These are phyloP conservation scores for Spergularia azorica DNA, from an alignment of 179 eudicot species.

Conservation along the genomic window DNA sequence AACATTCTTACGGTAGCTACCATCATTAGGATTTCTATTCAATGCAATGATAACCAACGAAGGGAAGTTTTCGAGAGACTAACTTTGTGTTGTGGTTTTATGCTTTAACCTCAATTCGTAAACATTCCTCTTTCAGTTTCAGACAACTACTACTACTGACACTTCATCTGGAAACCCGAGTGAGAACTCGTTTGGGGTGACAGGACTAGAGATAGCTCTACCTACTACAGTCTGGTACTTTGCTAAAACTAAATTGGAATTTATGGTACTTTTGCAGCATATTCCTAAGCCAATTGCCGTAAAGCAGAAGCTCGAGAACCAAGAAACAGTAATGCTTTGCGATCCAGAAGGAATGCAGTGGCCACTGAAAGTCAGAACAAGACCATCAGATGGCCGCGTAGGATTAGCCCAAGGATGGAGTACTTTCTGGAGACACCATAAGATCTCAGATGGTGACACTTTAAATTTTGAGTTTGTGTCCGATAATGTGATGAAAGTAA, in stretches of 20 bases:
- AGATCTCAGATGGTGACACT: conserved; percentile 27
- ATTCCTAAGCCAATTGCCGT: conserved; percentile 27
- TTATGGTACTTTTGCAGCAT: conserved; percentile 23
- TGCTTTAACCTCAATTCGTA: no score
- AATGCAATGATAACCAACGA: no score
- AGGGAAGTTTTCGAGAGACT: no score
- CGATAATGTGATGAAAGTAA: conserved; percentile 26
- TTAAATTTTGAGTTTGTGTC: conserved; percentile 29
- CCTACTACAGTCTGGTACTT: not conserved
- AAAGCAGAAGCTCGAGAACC: conserved; percentile 24
- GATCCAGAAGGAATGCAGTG: conserved; percentile 28
- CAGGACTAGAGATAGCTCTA: no score
- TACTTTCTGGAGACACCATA: conserved; percentile 17
- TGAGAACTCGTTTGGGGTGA: no score
- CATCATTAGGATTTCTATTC: no score
- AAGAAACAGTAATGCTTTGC: conserved; percentile 20
- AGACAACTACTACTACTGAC: no score
- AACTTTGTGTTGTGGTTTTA: no score
- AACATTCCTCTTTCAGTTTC: no score
- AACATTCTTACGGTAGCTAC: no score
- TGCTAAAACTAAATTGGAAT: not conserved
- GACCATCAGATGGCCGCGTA: conserved; percentile 29
- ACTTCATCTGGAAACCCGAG: no score
- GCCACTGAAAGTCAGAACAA: conserved; percentile 17
- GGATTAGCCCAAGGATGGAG: conserved; percentile 28